phyloP scores from a whole-genome alignment of 495 filamentous ascomycete species.

The Xylaria acuta region DNA sequence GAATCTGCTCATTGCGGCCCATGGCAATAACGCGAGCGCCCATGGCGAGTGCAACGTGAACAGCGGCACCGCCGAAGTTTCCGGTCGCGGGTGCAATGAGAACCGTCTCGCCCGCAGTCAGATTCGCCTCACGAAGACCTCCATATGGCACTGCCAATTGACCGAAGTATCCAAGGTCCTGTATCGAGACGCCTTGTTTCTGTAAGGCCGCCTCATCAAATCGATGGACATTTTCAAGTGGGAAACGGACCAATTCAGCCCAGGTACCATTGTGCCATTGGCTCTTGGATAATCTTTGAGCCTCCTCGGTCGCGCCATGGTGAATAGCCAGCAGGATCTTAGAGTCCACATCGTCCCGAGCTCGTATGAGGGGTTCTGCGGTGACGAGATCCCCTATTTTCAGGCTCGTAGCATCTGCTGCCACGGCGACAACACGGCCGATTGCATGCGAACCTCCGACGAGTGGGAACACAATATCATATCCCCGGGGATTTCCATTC shows the following conservation, averaged over 20 bases:
- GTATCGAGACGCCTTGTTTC: conserved; percentile 26
- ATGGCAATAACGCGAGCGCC: conserved; percentile 60
- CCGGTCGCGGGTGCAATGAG: conserved; percentile 62
- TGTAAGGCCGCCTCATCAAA: conserved; percentile 46
- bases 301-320: background rate
- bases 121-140: background rate
- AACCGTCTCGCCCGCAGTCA: conserved; percentile 54
- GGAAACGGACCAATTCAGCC: conserved; percentile 50
- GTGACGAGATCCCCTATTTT: conserved; percentile 48
- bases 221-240: conserved; percentile 49
- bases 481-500: background rate
- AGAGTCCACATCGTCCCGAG: conserved; percentile 44
- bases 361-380: conserved; percentile 44
- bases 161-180: conserved; percentile 33
- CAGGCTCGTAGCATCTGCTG: conserved; percentile 49
- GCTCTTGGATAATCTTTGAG: conserved; percentile 2
- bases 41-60: conserved; percentile 56
- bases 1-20: conserved; percentile 49
- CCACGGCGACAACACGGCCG: conserved; percentile 30
- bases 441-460: background rate
- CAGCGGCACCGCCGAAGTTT: conserved; percentile 53
- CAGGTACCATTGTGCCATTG: conserved; percentile 38
- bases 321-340: background rate
- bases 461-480: background rate
- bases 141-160: background rate